These are phyloP conservation scores for Phytopythium helicoides DNA, from an alignment of 352 stramenopile genomes.

Conservation along the genomic window DNA sequence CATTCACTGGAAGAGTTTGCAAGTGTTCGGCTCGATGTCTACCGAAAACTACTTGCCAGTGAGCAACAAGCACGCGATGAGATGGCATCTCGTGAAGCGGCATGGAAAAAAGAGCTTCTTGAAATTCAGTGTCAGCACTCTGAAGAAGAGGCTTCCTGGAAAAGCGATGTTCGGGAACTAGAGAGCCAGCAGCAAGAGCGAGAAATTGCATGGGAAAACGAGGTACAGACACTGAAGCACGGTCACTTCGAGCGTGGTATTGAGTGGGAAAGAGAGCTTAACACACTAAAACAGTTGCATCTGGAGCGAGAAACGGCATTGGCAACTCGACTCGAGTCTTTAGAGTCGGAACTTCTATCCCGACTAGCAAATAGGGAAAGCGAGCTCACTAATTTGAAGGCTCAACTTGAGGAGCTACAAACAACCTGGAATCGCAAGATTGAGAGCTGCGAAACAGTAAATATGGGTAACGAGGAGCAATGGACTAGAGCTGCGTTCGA, in stretches of 20 bases:
- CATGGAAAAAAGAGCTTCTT: not conserved
- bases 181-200: not conserved
- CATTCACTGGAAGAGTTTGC: not conserved
- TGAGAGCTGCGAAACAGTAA: not conserved
- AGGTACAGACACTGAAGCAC: too few relatives aligned
- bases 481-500: not conserved
- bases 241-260: too few relatives aligned
- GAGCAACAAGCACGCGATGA: constrained; percentile 2
- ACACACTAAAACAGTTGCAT: too few relatives aligned
- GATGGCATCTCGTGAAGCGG: not conserved
- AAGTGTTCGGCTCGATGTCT: constrained; percentile 2
- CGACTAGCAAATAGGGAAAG: too few relatives aligned
- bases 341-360: too few relatives aligned
- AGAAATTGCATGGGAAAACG: not conserved
- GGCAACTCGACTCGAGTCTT: too few relatives aligned
- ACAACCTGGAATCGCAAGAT: not conserved
- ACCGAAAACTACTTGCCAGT: constrained; percentile 7
- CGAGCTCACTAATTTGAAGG: too few relatives aligned
- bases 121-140: not conserved
- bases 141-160: not conserved
- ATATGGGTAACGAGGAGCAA: constrained; percentile 1
- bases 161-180: not conserved
- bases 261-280: too few relatives aligned
- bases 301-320: too few relatives aligned
- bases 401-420: too few relatives aligned